Evolutionary conservation across 805 yeast genomes (phyloP), one percentile per base, ranked within the genome.

Genomic region (Candida nanaspora): DNA sequence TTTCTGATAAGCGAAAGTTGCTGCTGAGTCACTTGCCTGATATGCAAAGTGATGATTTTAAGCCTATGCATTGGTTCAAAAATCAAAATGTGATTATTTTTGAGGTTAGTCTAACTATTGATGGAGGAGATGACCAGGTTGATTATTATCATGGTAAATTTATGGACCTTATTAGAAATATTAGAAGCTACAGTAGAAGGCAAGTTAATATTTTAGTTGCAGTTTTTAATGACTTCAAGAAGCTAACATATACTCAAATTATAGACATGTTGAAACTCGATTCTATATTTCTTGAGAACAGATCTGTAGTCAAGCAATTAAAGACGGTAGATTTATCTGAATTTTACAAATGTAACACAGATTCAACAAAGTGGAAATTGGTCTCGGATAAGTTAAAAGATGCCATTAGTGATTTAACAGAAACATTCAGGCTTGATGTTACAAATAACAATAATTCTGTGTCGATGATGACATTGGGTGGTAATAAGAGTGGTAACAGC

Each of bases 41-140:
- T 18, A 7, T 18, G 32, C 10, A 6, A 15, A 11, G 11, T n/a
- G 30, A 59, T 14, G 54, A 63, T 20, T 56, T 62, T 39, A 46
- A 64, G 21, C 62, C 64, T 21, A 61, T 61, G 25, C 56, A 56
- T 8, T 63, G 63, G 38, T 73, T 74, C 47, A 51, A 59, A 22
- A 56, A 59, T 19, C 55, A 72, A 5, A 63, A 70, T 1, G 66
- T 74, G 39, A 40, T 80, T 5, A 46, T 80, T 3, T 64, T 78
- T 49, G 80, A 76, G 46, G 66, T 79, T 46, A 31, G 11, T 10
- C 6, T 31, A 10, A n/a, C n/a, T n/a, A n/a, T n/a, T n/a, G n/a
- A n/a, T n/a, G n/a, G n/a, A n/a, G n/a, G n/a, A n/a, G n/a, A n/a
- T n/a, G n/a, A n/a, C n/a, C n/a, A n/a, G n/a, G n/a, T n/a, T n/a